A percentile compares a stretch with the other conserved stretches of the same genome.
Evolutionary conservation across 1,139 yeast genomes (phyloP).

Genomic region (Schwanniomyces etchellsii): DNA sequence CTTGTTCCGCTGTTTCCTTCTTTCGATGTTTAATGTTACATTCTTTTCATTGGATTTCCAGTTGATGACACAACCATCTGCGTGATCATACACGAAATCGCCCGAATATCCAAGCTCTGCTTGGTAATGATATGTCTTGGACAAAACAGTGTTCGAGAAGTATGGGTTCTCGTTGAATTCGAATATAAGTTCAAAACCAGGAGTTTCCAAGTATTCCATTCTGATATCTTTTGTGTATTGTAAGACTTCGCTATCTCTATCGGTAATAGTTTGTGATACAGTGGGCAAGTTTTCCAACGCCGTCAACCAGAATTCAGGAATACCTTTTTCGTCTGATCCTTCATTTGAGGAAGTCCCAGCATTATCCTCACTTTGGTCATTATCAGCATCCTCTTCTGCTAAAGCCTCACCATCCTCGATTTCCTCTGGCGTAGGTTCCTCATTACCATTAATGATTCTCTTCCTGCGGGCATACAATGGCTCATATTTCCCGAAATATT

Average conservation of each 20-base stretch:
- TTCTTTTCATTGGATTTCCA: slow-evolving; percentile 82
- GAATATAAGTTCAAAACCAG: slow-evolving; percentile 86
- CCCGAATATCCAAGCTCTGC: slow-evolving; percentile 93
- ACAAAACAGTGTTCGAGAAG: slow-evolving; percentile 65
- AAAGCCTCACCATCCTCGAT: slow-evolving; percentile 70
- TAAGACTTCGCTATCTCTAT: slow-evolving; percentile 84
- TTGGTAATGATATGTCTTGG: slow-evolving; percentile 90
- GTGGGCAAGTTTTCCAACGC: slow-evolving; percentile 84
- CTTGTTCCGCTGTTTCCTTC: slow-evolving; percentile 97
- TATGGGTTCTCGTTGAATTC: slow-evolving; percentile 75
- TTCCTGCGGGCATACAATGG: slow-evolving; percentile 77
- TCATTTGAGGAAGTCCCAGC: slow-evolving; percentile 39
- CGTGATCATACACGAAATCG: slow-evolving; percentile 94
- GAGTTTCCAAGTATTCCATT: slow-evolving; percentile 77
- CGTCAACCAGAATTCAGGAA: slow-evolving; percentile 96
- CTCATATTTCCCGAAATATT: slow-evolving; percentile 64
- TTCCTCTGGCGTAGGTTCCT: slow-evolving; percentile 77
- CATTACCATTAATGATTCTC: slow-evolving; percentile 62
- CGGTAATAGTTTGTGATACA: slow-evolving; percentile 81
- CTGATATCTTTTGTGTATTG: slow-evolving; percentile 63
- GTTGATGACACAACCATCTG: slow-evolving; percentile 81
- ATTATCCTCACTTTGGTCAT: slow-evolving; percentile 36
- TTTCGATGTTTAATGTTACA: slow-evolving; percentile 82
- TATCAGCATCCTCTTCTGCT: slow-evolving; percentile 51
- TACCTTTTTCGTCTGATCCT: slow-evolving; percentile 54